Conservation (phyloP, 2,329 filamentous ascomycete genomes). For the Aspergillus viridinutans region DNA sequence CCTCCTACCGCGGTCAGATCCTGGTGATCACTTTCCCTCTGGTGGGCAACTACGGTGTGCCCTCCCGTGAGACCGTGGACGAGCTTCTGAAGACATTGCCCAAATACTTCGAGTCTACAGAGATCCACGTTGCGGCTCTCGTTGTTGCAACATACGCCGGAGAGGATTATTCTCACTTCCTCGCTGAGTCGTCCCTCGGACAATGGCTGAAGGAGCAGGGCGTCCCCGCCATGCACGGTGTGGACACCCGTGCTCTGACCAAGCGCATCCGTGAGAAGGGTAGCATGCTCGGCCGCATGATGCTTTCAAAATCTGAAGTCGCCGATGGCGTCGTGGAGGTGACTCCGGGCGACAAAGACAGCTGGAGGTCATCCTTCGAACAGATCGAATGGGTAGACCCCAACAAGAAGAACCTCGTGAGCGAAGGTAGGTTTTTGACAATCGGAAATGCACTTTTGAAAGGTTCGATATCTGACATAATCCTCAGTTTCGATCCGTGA, state of each 20-base stretch:
- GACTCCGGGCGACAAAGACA: conserved; percentile 39
- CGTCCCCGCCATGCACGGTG: conserved; percentile 87
- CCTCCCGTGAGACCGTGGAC: conserved; percentile 78
- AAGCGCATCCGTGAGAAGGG: conserved; percentile 92
- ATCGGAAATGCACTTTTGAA: background rate
- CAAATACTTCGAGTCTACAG: conserved; percentile 83
- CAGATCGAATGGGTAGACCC: conserved; percentile 84
- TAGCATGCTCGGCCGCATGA: conserved; percentile 91
- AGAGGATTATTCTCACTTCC: conserved; percentile 91
- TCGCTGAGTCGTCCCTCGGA: conserved; percentile 85
- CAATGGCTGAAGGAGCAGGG: conserved; percentile 95
- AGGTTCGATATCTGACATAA: conserved; percentile 25
- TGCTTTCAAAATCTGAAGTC: conserved; percentile 61
- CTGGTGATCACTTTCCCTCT: conserved; percentile 94
- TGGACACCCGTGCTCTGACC: conserved; percentile 89
- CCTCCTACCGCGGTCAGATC: conserved; percentile 88
- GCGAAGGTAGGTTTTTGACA: conserved; percentile 67
- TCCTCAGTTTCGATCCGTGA: conserved; percentile 76
- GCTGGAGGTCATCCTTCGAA: conserved; percentile 64
- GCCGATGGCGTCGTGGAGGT: conserved; percentile 32
- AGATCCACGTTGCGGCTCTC: conserved; percentile 92
- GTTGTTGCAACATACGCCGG: conserved; percentile 88
- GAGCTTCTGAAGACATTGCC: conserved; percentile 80
- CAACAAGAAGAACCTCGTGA: conserved; percentile 87
- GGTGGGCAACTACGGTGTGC: conserved; percentile 96